Evolutionary conservation across 495 filamentous ascomycete species (phyloP).

Genomic region (Penicillium verhagenii): DNA sequence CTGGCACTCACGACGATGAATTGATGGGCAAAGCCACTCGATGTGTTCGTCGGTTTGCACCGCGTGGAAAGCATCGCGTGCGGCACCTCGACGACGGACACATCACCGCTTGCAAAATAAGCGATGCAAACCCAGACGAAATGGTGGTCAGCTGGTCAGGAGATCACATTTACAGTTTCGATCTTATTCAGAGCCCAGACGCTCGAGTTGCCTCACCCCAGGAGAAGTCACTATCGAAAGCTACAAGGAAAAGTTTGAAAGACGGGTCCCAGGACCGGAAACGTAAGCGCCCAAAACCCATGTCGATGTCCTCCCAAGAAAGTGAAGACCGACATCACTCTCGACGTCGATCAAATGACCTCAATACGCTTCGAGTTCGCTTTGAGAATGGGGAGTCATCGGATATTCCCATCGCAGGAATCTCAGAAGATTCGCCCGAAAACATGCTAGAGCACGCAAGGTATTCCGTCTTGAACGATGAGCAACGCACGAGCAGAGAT

Average conservation of each 20-base stretch:
- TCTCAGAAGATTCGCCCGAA: slow-evolving; percentile 29
- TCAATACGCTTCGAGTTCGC: slow-evolving; percentile 49
- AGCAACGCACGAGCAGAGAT: slow-evolving; percentile 49
- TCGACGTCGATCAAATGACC: slow-evolving; percentile 34
- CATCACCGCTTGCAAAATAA: slow-evolving; percentile 78
- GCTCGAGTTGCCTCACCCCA: slow-evolving; percentile 37
- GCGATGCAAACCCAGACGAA: slow-evolving; percentile 72
- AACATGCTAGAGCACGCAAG: slow-evolving; percentile 40
- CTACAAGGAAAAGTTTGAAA: slow-evolving; percentile 22
- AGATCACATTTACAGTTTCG: slow-evolving; percentile 72
- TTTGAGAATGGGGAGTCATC: slow-evolving; percentile 64
- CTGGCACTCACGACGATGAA: slow-evolving; percentile 51
- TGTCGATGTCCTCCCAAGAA: slow-evolving; percentile 45
- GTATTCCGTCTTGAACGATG: slow-evolving; percentile 46
- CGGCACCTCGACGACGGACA: slow-evolving; percentile 56
- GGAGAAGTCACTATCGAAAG: slow-evolving; percentile 14
- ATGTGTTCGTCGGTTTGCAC: slow-evolving; percentile 70
- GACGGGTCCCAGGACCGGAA: slow-evolving; percentile 48
- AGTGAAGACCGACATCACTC: slow-evolving; percentile 43
- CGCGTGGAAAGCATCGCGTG: slow-evolving; percentile 56
- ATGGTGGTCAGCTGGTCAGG: slow-evolving; percentile 76
- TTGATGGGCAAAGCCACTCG: slow-evolving; percentile 60
- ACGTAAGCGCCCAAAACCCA: slow-evolving; percentile 54
- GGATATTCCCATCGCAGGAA: slow-evolving; percentile 45
- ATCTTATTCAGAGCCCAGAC: slow-evolving; percentile 63